Base-by-base conservation (phyloP, 768 basidiomycete genomes). In the Tricholoma hemisulphureum region DNA sequence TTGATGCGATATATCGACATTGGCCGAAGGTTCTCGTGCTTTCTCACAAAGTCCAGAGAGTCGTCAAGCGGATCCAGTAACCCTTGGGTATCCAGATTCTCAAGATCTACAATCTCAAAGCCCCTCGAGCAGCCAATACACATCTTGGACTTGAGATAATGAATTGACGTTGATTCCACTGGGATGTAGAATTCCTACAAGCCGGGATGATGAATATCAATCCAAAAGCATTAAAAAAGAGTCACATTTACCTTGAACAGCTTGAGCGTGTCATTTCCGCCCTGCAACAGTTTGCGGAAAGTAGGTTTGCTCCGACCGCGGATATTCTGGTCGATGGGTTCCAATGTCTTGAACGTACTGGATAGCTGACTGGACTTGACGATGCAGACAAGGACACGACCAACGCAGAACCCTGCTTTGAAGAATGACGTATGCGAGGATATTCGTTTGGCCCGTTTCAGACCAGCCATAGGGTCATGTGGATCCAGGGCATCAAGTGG, bases 101-200 rank as follows among this genome's bases (percentile, higher is more conserved):
- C 95, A 35, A 98, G 82, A 71, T 99, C 97, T 61, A 99, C 93
- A 62, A 99, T 98, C 75, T 98, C 97, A 71, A 99, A 98, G 16
- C 97, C 97, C 66, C 93, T 90, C 9, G 95, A 92, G 68, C 95
- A 96, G 1, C 96, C 97, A 13, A 99, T 93, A 70, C 97, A 99
- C 63, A 99, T 83, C 75, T 90, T 91, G 48, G 96, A 97, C 79
- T 96, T 97, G 63, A 99, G 80, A 77, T 96, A 98, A 73, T 97
- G 96, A 21, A 98, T 90, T 11, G 95, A 98, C 56, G 87, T 93
- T 51, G 94, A 96, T 71, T 98, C 95, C 11, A 97, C 93, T 0
- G 97, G 96, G 58, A 99, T 98, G 69, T 98, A 99, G 75, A 99
- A 98, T 71, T 98, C 96, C 94, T 97, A 67, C 24, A 46, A 39